Base-by-base conservation (phyloP, 129 eudicot species). In the Tanacetum coccineum region DNA sequence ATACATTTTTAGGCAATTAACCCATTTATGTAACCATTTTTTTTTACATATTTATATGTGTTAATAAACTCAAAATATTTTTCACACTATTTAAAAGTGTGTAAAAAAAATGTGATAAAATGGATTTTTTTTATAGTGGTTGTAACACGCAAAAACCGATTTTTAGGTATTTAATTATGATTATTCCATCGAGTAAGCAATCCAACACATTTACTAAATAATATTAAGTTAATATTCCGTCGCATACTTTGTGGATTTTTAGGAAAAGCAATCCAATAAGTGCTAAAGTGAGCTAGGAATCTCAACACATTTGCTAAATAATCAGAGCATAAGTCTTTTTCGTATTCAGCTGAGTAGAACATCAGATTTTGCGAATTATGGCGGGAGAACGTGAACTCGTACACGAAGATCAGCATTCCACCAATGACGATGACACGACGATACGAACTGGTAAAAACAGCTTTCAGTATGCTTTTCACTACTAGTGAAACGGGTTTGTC, bases 401-500 rank as follows among this genome's bases (percentile, higher is more conserved):
- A 7, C 46, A 2, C 45, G 25, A n/a, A 45, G 36, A 45, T 54
- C 39, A 32, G 9, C 39, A 32, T 4, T 19, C 71, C 20, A 30
- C 47, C 13, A 18, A 9, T 32, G 46, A 70, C 15, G 70, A 78
- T 65, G 66, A 72, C 21, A 74, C 62, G 5, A 47, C 36, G 2
- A 78, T 54, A 78, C 72, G 82, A 78, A 78, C 82, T 0, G 82
- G 82, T 78, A 59, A 58, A 45, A 1, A 9, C 39, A 1, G 0
- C 0, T 74, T 36, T 74, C 12, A 20, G 7, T 55, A 19, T 53
- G 9, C 8, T 46, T 63, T 76, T n/a, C 21, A n/a, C 4, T 4
- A 15, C 60, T 68, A 3, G 22, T 67, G 32, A 5, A 15, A 40
- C 3, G 52, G 51, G 26, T 57, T 4, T 9, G 47, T 36, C 13